These are phyloP conservation scores for Coemansia sp. DNA, from an alignment of 192 early-diverging fungal species.

Conservation along the genomic window DNA sequence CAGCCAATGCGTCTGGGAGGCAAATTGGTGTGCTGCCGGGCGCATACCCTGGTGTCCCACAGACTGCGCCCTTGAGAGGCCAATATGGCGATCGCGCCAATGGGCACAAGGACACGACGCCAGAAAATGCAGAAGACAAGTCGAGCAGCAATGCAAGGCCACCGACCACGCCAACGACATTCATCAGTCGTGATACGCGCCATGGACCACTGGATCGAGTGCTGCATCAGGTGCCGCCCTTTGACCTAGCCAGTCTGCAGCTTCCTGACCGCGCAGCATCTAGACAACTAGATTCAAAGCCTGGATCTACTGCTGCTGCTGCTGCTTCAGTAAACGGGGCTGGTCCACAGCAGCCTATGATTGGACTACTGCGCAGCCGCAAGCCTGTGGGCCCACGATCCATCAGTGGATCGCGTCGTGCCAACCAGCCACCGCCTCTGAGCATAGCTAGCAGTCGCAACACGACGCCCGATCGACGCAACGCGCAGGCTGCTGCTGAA, in stretches of 20 bases:
- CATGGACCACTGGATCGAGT: conserved; percentile 26
- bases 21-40: no score
- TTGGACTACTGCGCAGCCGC: neutral
- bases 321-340: no score
- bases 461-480: conserved; percentile 1
- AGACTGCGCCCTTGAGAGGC: conserved; percentile 2
- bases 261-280: no score
- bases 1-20: no score
- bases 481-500: conserved; percentile 12
- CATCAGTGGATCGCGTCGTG: neutral
- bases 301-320: no score
- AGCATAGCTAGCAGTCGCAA: conserved; percentile 4
- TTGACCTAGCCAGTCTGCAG: conserved; percentile 4
- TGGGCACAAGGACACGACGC: neutral
- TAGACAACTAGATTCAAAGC: no score
- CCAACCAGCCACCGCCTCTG: conserved; percentile 9
- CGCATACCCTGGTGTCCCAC: conserved; percentile 1
- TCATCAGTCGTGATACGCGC: conserved; percentile 28
- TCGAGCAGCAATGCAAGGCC: conserved; percentile 17
- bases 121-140: neutral
- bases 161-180: conserved; percentile 45
- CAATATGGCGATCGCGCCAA: neutral
- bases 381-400: conserved; percentile 1
- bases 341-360: neutral
- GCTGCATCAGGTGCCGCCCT: conserved; percentile 28